A percentile compares a stretch with the other conserved stretches of the same genome.
phyloP scores from a whole-genome alignment of 768 basidiomycete genomes.

The Astraeus odoratus region DNA sequence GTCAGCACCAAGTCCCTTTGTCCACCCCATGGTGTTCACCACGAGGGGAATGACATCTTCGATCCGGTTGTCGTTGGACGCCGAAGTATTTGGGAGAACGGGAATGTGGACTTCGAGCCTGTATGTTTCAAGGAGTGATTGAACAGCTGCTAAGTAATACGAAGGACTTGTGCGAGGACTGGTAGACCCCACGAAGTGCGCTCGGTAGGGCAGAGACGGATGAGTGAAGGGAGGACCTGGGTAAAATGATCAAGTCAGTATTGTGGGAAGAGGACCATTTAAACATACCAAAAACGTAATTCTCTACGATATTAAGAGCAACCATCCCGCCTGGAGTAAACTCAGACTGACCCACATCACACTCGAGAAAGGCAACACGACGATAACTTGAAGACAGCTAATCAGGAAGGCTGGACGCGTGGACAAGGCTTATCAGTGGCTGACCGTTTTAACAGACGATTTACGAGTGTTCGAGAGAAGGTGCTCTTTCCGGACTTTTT shows the following conservation, averaged over 20 bases:
- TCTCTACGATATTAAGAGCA: conserved; percentile 64
- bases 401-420: not conserved
- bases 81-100: conserved; percentile 21
- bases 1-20: conserved; percentile 86
- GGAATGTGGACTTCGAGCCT: conserved; percentile 60
- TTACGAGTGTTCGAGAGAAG: conserved; percentile 67
- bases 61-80: conserved; percentile 33
- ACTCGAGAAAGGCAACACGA: conserved; percentile 87
- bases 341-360: conserved; percentile 91
- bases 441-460: conserved; percentile 56
- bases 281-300: conserved; percentile 59
- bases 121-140: conserved; percentile 60
- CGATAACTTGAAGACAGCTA: conserved; percentile 43
- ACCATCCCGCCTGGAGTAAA: conserved; percentile 86
- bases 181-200: conserved; percentile 78
- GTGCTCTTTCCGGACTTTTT: conserved; percentile 91
- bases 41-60: conserved; percentile 69
- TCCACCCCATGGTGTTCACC: conserved; percentile 97
- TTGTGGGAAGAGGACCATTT: not conserved
- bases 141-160: conserved; percentile 65
- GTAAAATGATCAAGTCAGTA: not conserved
- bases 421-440: conserved; percentile 4
- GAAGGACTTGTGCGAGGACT: conserved; percentile 74
- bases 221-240: conserved; percentile 88
- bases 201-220: conserved; percentile 56